phyloP scores from a whole-genome alignment of 495 filamentous ascomycete species.

The Usnea hakonensis region DNA sequence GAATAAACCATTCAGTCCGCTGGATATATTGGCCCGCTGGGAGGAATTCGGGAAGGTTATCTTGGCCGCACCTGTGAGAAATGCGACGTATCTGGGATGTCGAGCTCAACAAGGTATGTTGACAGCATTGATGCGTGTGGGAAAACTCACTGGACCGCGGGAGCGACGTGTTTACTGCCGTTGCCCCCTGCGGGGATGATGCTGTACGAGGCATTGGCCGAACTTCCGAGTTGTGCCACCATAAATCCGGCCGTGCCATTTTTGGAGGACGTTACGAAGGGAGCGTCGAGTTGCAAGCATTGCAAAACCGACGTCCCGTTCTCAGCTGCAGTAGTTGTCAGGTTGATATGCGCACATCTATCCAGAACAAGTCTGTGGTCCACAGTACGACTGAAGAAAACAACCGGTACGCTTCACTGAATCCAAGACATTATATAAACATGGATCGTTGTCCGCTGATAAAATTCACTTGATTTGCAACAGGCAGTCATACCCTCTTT shows the following conservation, averaged over 20 bases:
- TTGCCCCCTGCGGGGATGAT: constrained; percentile 39
- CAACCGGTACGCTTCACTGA: too few species aligned
- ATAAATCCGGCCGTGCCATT: constrained; percentile 36
- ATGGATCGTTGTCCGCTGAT: too few species aligned
- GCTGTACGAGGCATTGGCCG: constrained; percentile 33
- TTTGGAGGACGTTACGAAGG: constrained; percentile 34
- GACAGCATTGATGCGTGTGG: neutral
- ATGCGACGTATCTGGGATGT: constrained; percentile 40
- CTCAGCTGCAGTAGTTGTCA: constrained; percentile 31
- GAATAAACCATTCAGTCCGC: constrained; percentile 38
- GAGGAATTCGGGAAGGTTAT: constrained; percentile 40
- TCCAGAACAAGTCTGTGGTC: too few species aligned
- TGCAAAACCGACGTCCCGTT: constrained; percentile 39
- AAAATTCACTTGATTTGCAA: too few species aligned
- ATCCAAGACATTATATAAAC: too few species aligned
- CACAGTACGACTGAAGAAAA: too few species aligned
- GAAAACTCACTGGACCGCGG: constrained; percentile 36
- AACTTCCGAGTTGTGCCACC: constrained; percentile 28
- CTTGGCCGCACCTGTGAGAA: constrained; percentile 41
- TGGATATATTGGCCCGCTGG: constrained; percentile 30
- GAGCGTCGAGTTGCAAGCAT: constrained; percentile 44
- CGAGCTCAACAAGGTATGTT: neutral
- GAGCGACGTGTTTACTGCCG: constrained; percentile 43
- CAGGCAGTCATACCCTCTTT: too few species aligned
- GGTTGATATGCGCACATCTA: too few species aligned